Conservation (phyloP, 768 basidiomycete genomes). For the Lactarius quietus region DNA sequence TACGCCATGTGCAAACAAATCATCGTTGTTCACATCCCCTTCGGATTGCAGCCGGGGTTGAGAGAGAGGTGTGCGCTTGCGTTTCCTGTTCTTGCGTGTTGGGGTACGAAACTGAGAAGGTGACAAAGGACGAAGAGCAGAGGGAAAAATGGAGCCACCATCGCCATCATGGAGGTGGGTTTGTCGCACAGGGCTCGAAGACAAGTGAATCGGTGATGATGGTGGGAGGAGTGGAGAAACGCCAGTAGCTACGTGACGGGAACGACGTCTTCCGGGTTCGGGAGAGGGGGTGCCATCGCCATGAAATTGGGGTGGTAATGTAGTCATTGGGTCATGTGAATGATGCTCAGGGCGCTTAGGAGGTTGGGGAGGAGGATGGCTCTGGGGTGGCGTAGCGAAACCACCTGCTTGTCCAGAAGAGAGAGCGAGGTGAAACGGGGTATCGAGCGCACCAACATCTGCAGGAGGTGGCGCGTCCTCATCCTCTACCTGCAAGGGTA, state of each 20-base stretch:
- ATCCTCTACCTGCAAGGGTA: not conserved
- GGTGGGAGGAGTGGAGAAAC: conserved; percentile 14
- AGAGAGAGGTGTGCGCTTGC: conserved; percentile 16
- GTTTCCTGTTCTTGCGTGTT: conserved; percentile 18
- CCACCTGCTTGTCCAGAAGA: conserved; percentile 1
- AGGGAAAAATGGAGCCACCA: conserved; percentile 1
- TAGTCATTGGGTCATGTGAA: conserved; percentile 16
- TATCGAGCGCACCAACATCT: not conserved
- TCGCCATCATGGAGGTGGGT: not conserved
- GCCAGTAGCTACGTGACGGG: not conserved
- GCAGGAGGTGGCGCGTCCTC: not conserved
- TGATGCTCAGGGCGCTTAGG: conserved; percentile 19
- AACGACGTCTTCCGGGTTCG: conserved; percentile 12
- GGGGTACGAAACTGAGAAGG: conserved; percentile 23
- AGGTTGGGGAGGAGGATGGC: conserved; percentile 14
- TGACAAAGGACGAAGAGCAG: conserved; percentile 6
- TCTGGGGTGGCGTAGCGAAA: conserved; percentile 21
- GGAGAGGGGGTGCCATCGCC: conserved; percentile 20
- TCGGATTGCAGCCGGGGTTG: conserved; percentile 11
- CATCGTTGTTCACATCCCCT: conserved; percentile 17
- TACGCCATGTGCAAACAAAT: conserved; percentile 23
- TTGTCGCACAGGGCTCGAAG: conserved; percentile 14
- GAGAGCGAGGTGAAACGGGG: conserved; percentile 1
- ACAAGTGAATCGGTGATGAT: conserved; percentile 18
- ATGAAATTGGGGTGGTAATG: conserved; percentile 13